These are phyloP conservation scores for Termitomyces sp. DNA, from an alignment of 768 basidiomycete species.

Conservation along the genomic window DNA sequence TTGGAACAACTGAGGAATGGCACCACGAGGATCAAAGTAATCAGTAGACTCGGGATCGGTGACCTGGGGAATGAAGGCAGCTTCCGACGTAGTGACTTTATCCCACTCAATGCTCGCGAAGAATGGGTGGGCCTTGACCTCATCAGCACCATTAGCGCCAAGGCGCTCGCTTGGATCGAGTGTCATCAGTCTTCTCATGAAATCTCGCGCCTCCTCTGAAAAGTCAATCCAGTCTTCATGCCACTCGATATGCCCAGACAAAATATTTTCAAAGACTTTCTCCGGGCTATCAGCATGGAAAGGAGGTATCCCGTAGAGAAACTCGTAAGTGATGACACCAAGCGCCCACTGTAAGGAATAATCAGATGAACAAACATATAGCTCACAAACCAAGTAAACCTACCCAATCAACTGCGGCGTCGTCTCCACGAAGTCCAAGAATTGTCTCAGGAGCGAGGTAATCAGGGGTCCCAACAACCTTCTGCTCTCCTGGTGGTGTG, in stretches of 20 bases:
- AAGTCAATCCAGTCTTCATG: slow-evolving; percentile 90
- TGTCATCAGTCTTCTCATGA: slow-evolving; percentile 83
- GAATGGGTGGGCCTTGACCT: slow-evolving; percentile 91
- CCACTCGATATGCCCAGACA: slow-evolving; percentile 93
- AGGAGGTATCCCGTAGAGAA: slow-evolving; percentile 93
- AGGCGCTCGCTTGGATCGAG: slow-evolving; percentile 75
- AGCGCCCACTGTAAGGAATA: slow-evolving; percentile 81
- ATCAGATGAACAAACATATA: slow-evolving; percentile 1
- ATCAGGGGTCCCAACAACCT: slow-evolving; percentile 97
- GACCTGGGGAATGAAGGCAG: slow-evolving; percentile 93
- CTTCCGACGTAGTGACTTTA: slow-evolving; percentile 80
- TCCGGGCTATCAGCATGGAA: slow-evolving; percentile 98
- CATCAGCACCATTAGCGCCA: slow-evolving; percentile 82
- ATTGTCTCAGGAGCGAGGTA: slow-evolving; percentile 96
- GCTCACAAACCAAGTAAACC: slow-evolving; percentile 19
- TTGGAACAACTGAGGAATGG: slow-evolving; percentile 84
- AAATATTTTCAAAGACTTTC: slow-evolving; percentile 96
- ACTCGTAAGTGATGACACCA: slow-evolving; percentile 97
- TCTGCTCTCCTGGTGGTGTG: slow-evolving; percentile 80
- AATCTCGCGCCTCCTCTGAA: slow-evolving; percentile 81
- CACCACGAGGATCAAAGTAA: slow-evolving; percentile 97
- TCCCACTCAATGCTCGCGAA: slow-evolving; percentile 92
- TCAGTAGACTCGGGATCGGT: slow-evolving; percentile 98
- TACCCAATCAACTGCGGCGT: slow-evolving; percentile 96
- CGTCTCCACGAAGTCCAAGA: slow-evolving; percentile 90